A percentile compares a stretch with the other conserved stretches of the same genome.
phyloP scores from a whole-genome alignment of 1,284 basidiomycete species.

The Trichosporon faecale region DNA sequence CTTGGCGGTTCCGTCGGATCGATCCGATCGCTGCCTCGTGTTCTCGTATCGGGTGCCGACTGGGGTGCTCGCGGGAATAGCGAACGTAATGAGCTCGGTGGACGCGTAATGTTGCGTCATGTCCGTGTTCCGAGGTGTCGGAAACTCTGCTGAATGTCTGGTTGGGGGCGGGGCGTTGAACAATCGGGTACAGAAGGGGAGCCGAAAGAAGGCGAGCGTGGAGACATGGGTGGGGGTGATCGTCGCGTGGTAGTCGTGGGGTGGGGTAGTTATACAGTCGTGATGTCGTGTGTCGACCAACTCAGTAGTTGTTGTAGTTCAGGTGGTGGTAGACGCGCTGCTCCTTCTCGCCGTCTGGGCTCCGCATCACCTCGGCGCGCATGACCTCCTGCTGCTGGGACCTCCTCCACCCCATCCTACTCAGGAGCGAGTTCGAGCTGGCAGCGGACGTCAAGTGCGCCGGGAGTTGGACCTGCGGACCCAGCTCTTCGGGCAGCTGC shows the following conservation, averaged over 20 bases:
- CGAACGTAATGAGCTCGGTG: not conserved
- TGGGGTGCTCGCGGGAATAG: not conserved
- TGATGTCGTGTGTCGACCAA: not conserved
- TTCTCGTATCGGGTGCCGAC: not conserved
- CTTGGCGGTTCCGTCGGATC: not conserved
- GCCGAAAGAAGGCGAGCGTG: too few relatives aligned
- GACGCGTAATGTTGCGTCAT: too few relatives aligned
- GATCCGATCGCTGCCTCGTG: not conserved
- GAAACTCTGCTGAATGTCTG: not conserved
- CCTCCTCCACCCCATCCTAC: not conserved
- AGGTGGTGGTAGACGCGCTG: constrained; percentile 1
- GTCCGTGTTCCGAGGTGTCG: too few relatives aligned
- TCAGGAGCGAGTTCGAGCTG: not conserved
- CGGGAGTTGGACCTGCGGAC: not conserved
- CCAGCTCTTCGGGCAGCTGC: not conserved
- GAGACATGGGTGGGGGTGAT: not conserved
- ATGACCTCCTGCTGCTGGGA: not conserved
- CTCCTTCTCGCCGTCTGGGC: not conserved
- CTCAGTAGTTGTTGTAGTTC: constrained; percentile 2
- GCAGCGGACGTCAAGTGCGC: not conserved
- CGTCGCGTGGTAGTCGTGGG: not conserved
- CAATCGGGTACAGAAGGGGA: too few relatives aligned
- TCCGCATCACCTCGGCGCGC: not conserved
- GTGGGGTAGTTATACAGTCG: not conserved
- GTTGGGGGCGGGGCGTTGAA: too few relatives aligned